Evolutionary conservation across 805 yeast genomes (phyloP).

Genomic region (Cyberlindnera euphorbiiphila): DNA sequence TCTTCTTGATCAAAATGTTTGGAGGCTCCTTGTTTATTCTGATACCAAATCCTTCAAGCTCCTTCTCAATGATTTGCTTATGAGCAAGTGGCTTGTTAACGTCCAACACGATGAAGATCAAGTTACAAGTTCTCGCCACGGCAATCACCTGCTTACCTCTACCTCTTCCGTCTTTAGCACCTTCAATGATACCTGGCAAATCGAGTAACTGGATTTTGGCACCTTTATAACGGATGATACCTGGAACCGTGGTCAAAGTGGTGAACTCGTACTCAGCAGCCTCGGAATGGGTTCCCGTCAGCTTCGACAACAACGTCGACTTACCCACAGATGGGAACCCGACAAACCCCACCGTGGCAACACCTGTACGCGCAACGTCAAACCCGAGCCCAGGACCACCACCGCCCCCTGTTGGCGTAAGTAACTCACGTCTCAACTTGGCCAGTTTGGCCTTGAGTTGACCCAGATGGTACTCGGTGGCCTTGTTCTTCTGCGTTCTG

Average conservation of each 20-base stretch:
- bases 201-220: slow-evolving; percentile 96
- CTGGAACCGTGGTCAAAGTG: slow-evolving; percentile 95
- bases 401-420: slow-evolving; percentile 72
- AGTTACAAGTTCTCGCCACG: slow-evolving; percentile 95
- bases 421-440: slow-evolving; percentile 85
- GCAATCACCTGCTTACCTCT: slow-evolving; percentile 97
- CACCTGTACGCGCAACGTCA: slow-evolving; percentile 99
- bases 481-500: slow-evolving; percentile 95
- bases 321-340: slow-evolving; percentile 96
- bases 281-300: slow-evolving; percentile 95
- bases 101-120: slow-evolving; percentile 89
- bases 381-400: slow-evolving; percentile 94
- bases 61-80: slow-evolving; percentile 90
- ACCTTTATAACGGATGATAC: slow-evolving; percentile 92
- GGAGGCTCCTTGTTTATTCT: slow-evolving; percentile 91
- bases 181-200: slow-evolving; percentile 87
- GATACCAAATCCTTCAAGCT: slow-evolving; percentile 96
- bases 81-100: slow-evolving; percentile 95
- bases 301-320: slow-evolving; percentile 76
- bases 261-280: slow-evolving; percentile 99
- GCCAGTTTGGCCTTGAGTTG: slow-evolving; percentile 96
- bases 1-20: slow-evolving; percentile 84
- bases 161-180: slow-evolving; percentile 90
- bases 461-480: slow-evolving; percentile 96
- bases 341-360: slow-evolving; percentile 94